phyloP scores from a whole-genome alignment of 2,329 filamentous ascomycete species.

The Parastagonospora nodorum region DNA sequence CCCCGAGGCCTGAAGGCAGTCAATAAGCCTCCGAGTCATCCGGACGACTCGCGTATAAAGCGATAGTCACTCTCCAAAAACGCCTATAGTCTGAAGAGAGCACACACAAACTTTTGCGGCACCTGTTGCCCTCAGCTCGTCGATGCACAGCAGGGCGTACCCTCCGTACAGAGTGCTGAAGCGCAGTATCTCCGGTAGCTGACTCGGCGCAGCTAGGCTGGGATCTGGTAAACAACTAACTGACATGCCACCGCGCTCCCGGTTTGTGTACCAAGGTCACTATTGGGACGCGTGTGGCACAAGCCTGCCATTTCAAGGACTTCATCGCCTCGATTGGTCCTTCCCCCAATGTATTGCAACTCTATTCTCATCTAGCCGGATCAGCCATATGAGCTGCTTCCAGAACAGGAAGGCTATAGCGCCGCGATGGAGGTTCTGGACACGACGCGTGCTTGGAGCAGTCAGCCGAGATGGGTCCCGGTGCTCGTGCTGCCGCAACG shows the following conservation, averaged over 20 bases:
- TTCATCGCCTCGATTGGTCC: not conserved
- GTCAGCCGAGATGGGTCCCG: not conserved
- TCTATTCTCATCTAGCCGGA: not conserved
- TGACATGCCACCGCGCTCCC: not conserved
- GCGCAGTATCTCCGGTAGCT: slow-evolving; percentile 17
- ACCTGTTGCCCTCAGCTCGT: too few relatives aligned
- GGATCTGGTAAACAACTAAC: not conserved
- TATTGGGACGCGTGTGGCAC: slow-evolving; percentile 1
- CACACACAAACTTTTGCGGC: too few relatives aligned
- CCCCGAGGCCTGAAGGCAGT: too few relatives aligned
- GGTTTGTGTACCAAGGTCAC: slow-evolving; percentile 3
- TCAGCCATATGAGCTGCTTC: not conserved
- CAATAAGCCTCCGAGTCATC: too few relatives aligned
- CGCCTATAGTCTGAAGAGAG: too few relatives aligned
- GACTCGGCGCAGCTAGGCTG: slow-evolving; percentile 11
- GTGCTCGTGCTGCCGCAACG: slow-evolving; percentile 2
- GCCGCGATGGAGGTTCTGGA: slow-evolving; percentile 1
- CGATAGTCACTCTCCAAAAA: too few relatives aligned
- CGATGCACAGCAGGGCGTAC: slow-evolving; percentile 15
- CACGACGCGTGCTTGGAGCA: not conserved
- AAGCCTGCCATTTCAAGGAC: not conserved
- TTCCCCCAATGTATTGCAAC: not conserved
- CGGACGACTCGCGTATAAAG: too few relatives aligned
- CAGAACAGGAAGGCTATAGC: not conserved
- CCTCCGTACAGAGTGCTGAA: slow-evolving; percentile 6